Evolutionary conservation across 495 filamentous ascomycete genomes (phyloP), one percentile per base, ranked within the genome.

Genomic region (Aspergillus haitiensis): DNA sequence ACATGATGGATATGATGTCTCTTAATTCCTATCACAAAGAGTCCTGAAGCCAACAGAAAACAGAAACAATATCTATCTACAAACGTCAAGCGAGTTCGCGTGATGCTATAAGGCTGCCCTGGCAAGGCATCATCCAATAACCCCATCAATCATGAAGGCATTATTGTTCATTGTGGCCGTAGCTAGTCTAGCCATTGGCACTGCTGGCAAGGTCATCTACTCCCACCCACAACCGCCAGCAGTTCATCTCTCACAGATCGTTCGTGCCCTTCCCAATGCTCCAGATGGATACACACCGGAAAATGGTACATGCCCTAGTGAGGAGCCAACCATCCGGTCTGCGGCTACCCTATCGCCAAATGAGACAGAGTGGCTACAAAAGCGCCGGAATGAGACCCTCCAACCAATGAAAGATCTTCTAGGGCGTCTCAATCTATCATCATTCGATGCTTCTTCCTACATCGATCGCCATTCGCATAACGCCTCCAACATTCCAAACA

Each of bases 361-460:
- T 35, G 91, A 93, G 74, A 81, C 76, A 39, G 69, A 78, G 64
- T 95, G 91, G 91, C 73, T 89, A 18, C 59, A 80, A 16, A 54
- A 62, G n/a, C 69, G 81, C 15, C 71, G 79, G 52, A 75, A 75
- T 10, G 68, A 74, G 18, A 93, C 89, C 0, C 64, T 90, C 37
- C 66, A 80, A 9, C 83, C 89, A 39, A 82, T 94, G 83, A 78
- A 74, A 13, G 78, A 90, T 33, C 82, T 93, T 44, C 77, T 97
- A 9, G 76, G 76, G 12, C 82, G 86, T 37, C 72, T 89, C 54
- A 84, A 84, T 61, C 87, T 97, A 50, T 67, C 78, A 34, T 85
- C 82, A 60, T 92, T 96, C 59, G 90, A 97, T 69, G 85, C 84
- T 21, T 78, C 71, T 8, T 69, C 71, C n/a, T 97, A 92, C 65